Base-by-base conservation (phyloP, 139 green algal species). In the Tetraselmis chui region DNA sequence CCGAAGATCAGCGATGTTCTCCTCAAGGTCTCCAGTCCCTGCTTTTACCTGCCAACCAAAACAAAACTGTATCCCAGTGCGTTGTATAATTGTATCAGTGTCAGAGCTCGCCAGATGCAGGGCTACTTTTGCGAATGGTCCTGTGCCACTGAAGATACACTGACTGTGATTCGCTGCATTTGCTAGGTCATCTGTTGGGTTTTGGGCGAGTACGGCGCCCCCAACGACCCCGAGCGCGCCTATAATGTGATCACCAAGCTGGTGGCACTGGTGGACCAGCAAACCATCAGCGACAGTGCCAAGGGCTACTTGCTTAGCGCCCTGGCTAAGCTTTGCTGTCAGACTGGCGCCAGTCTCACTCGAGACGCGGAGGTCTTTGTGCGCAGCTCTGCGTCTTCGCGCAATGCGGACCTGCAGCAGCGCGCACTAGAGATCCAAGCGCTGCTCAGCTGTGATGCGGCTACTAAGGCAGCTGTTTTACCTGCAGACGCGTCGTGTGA, bases 121-220 rank as follows among this genome's bases (percentile, higher is more conserved):
- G n/a, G n/a, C n/a, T n/a, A n/a, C n/a, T n/a, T n/a, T n/a, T n/a
- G n/a, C n/a, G n/a, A n/a, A n/a, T n/a, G n/a, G n/a, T n/a, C n/a
- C n/a, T n/a, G n/a, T n/a, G n/a, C n/a, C n/a, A n/a, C n/a, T n/a
- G n/a, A n/a, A n/a, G n/a, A n/a, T n/a, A n/a, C n/a, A n/a, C n/a
- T n/a, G n/a, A n/a, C n/a, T n/a, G n/a, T n/a, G n/a, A n/a, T n/a
- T n/a, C n/a, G n/a, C n/a, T n/a, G n/a, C n/a, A n/a, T n/a, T n/a
- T n/a, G n/a, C n/a, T n/a, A 94, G 88, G 92, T 96, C 27, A 91
- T 94, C 30, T 92, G 89, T 78, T 98, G 94, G 95, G 94, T 98
- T 77, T 83, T 98, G 78, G 96, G 96, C 31, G 95, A 98, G 89
- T 99, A 97, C 83, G 95, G 95, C 11, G 67, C 79, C 5, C 80